Percentiles rank a stretch among this genome's conserved stretches.
These are phyloP conservation scores for Saccharomyces hybrid DNA, from an alignment of 1,139 yeast species.

Conservation along the genomic window DNA sequence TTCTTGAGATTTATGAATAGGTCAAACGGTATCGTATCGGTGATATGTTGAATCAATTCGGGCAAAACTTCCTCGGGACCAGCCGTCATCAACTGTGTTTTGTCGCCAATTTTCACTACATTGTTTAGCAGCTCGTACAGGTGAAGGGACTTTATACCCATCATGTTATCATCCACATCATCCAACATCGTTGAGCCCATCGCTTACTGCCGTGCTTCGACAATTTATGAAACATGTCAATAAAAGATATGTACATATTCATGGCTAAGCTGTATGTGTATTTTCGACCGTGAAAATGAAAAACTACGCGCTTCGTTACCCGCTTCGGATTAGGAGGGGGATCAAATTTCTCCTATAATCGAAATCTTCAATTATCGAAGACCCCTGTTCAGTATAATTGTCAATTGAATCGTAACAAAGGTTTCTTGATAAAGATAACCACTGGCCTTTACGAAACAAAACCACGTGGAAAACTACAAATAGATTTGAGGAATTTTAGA, in stretches of 20 bases:
- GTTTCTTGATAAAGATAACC: not conserved
- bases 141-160: conserved; percentile 23
- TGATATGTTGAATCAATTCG: conserved; percentile 20
- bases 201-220: not conserved
- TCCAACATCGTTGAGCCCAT: conserved; percentile 4
- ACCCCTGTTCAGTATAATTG: not conserved
- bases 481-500: not conserved
- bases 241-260: not conserved
- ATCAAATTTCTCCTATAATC: conserved; percentile 6
- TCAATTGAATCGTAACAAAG: not conserved
- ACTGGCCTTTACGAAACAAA: not conserved
- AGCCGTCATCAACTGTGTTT: conserved; percentile 9
- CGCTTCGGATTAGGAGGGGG: conserved; percentile 2
- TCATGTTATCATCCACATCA: conserved; percentile 29
- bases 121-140: conserved; percentile 17
- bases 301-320: not conserved
- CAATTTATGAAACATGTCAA: not conserved
- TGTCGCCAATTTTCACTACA: conserved; percentile 16
- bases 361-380: conserved; percentile 4
- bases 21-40: conserved; percentile 24
- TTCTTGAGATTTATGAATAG: conserved; percentile 11
- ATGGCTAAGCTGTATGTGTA: not conserved
- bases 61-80: conserved; percentile 16
- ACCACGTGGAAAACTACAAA: not conserved
- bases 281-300: not conserved